Conservation (phyloP, 768 basidiomycete species). For the Tulasnella sp. region DNA sequence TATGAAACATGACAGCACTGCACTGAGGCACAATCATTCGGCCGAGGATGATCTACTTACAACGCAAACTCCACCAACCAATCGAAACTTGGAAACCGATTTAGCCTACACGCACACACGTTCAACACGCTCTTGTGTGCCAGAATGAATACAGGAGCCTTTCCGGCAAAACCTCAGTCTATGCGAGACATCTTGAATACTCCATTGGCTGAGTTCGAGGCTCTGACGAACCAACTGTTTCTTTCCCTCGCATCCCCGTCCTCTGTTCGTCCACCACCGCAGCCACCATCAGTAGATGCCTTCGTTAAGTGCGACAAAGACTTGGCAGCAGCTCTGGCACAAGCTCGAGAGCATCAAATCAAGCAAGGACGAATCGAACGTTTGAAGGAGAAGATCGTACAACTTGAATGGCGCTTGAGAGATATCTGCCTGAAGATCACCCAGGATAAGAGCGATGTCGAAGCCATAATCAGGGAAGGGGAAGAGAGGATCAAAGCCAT, state of each 20-base stretch:
- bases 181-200: slow-evolving; percentile 12
- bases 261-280: slow-evolving; percentile 50
- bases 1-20: too few relatives aligned
- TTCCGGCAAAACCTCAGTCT: neutral
- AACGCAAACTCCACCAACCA: neutral
- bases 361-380: slow-evolving; percentile 65
- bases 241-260: slow-evolving; percentile 61
- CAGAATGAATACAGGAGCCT: neutral
- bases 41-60: neutral
- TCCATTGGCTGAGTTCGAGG: slow-evolving; percentile 9
- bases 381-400: slow-evolving; percentile 59
- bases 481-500: slow-evolving; percentile 61
- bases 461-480: slow-evolving; percentile 62
- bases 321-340: slow-evolving; percentile 53
- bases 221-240: slow-evolving; percentile 57
- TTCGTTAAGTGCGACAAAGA: slow-evolving; percentile 54
- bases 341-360: slow-evolving; percentile 61
- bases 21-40: neutral
- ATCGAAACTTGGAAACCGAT: neutral
- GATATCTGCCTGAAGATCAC: slow-evolving; percentile 56
- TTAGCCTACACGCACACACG: neutral
- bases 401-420: slow-evolving; percentile 56
- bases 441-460: slow-evolving; percentile 55
- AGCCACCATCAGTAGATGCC: slow-evolving; percentile 38
- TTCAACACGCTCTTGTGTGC: too few relatives aligned